Evolutionary conservation across 2,329 filamentous ascomycete species (phyloP).

Genomic region (Bipolaris gigantea): DNA sequence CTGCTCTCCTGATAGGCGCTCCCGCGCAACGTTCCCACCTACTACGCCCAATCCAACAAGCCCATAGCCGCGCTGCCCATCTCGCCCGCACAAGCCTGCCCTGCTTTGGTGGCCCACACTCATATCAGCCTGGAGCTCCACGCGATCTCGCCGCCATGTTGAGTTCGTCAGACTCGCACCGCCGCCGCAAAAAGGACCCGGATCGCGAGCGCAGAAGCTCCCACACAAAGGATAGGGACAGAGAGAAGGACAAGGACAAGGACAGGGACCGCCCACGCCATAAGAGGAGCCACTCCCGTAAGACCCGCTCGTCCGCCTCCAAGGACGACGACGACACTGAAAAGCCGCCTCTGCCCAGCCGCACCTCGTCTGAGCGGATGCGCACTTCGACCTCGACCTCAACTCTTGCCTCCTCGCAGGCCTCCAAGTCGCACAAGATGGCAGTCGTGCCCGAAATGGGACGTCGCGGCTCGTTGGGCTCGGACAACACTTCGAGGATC

Average conservation of each 20-base stretch:
- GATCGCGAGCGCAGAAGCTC: constrained; percentile 27
- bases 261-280: constrained; percentile 31
- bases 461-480: constrained; percentile 42
- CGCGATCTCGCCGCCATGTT: constrained; percentile 28
- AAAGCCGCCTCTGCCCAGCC: constrained; percentile 23
- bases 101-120: constrained; percentile 20
- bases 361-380: constrained; percentile 31
- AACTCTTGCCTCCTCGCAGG: constrained; percentile 22
- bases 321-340: constrained; percentile 26
- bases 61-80: constrained; percentile 35
- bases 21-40: constrained; percentile 23
- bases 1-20: constrained; percentile 39
- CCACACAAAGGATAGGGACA: constrained; percentile 10
- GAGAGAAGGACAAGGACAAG: constrained; percentile 16
- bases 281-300: constrained; percentile 33
- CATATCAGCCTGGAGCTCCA: constrained; percentile 23
- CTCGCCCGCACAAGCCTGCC: constrained; percentile 23
- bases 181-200: constrained; percentile 44
- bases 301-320: constrained; percentile 36
- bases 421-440: constrained; percentile 39
- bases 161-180: constrained; percentile 39
- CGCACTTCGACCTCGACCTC: constrained; percentile 30
- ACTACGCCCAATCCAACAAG: constrained; percentile 33
- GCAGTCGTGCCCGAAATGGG: constrained; percentile 53
- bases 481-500: constrained; percentile 42